Conservation (phyloP, 257 asterid genomes). For the Sherardia arvensis region DNA sequence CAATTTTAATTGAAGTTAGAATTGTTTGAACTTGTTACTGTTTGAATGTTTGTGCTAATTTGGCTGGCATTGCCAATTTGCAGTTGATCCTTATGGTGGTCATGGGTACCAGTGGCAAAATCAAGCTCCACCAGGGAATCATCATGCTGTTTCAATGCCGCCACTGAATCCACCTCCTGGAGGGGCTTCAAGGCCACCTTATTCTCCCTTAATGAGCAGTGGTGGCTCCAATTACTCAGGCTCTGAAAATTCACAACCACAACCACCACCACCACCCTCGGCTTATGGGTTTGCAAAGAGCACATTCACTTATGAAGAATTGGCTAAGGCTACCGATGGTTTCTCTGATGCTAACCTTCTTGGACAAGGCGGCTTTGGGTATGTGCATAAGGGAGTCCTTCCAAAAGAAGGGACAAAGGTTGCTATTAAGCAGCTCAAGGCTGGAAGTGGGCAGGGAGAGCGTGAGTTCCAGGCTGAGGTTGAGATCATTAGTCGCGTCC, state of each 20-base stretch:
- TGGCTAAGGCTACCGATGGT: slow-evolving; percentile 85
- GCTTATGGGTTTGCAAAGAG: slow-evolving; percentile 55
- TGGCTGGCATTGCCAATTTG: not conserved
- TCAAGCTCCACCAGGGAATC: slow-evolving; percentile 36
- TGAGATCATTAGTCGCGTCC: slow-evolving; percentile 91
- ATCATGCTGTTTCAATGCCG: slow-evolving; percentile 28
- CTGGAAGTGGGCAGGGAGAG: slow-evolving; percentile 97
- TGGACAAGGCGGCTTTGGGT: slow-evolving; percentile 98
- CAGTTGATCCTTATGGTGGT: slow-evolving; percentile 53
- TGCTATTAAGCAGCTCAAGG: slow-evolving; percentile 77
- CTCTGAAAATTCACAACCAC: slow-evolving; percentile 24
- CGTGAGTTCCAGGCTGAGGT: slow-evolving; percentile 94
- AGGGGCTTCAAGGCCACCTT: slow-evolving; percentile 51
- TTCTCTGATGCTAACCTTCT: slow-evolving; percentile 84
- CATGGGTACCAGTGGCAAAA: slow-evolving; percentile 63
- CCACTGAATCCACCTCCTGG: slow-evolving; percentile 47
- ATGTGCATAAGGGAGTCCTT: slow-evolving; percentile 78
- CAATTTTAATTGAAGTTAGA: not conserved
- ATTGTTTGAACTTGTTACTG: not conserved
- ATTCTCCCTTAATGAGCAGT: slow-evolving; percentile 49
- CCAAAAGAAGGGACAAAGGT: slow-evolving; percentile 73
- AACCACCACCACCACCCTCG: slow-evolving; percentile 46
- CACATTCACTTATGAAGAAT: slow-evolving; percentile 69
- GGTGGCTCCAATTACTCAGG: slow-evolving; percentile 71
- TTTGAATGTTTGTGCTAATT: not conserved